A percentile compares a stretch with the other conserved stretches of the same genome.
These are phyloP conservation scores for Pouteria glomerata DNA, from an alignment of 148 eudicot species.

Conservation along the genomic window DNA sequence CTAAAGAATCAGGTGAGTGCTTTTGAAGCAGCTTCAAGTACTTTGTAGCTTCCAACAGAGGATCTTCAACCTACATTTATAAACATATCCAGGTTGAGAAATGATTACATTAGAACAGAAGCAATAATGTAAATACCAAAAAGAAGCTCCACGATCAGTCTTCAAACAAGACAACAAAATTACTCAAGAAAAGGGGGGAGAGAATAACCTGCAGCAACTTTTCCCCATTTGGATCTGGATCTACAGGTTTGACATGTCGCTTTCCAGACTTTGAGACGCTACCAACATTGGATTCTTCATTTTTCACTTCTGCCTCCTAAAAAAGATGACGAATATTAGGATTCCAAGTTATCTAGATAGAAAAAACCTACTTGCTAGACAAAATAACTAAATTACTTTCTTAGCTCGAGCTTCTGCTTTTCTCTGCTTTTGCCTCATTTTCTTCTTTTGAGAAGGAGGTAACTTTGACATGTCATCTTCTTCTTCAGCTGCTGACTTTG, in stretches of 20 bases:
- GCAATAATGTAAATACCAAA: neutral
- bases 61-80: constrained; percentile 71
- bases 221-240: constrained; percentile 90
- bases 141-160: neutral
- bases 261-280: constrained; percentile 74
- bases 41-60: constrained; percentile 87
- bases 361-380: constrained; percentile 1
- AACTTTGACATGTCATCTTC: constrained; percentile 87
- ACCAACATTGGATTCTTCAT: constrained; percentile 65
- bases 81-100: constrained; percentile 5
- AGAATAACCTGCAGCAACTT: constrained; percentile 70
- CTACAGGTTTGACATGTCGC: constrained; percentile 71
- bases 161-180: neutral
- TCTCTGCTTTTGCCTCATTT: constrained; percentile 90
- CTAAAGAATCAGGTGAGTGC: constrained; percentile 73
- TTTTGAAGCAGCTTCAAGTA: constrained; percentile 88
- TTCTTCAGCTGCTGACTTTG: constrained; percentile 82
- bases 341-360: neutral
- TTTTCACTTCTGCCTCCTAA: constrained; percentile 94
- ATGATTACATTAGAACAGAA: neutral
- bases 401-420: constrained; percentile 97
- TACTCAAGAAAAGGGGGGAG: neutral
- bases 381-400: constrained; percentile 47
- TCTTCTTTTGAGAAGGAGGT: constrained; percentile 89
- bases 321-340: constrained; percentile 19